phyloP scores from a whole-genome alignment of 306 rosid species.

The Ceratonia siliqua region DNA sequence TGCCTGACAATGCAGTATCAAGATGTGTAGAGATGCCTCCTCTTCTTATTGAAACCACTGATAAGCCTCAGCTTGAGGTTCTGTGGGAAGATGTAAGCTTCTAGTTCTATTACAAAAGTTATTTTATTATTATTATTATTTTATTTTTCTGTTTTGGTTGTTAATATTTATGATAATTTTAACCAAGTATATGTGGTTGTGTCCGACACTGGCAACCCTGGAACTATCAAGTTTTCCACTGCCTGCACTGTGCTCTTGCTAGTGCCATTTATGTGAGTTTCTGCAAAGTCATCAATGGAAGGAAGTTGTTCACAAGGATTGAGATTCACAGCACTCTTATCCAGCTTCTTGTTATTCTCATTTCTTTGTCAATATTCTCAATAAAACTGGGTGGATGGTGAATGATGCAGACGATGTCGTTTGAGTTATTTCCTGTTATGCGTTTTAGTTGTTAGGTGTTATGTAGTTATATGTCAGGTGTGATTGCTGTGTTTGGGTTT shows the following conservation, averaged over 20 bases:
- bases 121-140: constrained; percentile 22
- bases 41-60: constrained; percentile 40
- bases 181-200: not conserved
- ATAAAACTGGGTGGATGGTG: not conserved
- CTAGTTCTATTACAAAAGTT: not conserved
- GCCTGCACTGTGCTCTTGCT: constrained; percentile 24
- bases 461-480: no score
- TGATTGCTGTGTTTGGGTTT: no score
- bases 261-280: not conserved
- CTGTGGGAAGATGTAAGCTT: constrained; percentile 53
- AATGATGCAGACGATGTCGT: no score
- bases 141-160: not conserved
- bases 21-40: constrained; percentile 42
- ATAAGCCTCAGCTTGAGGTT: constrained; percentile 39
- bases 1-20: constrained; percentile 43
- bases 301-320: constrained; percentile 22
- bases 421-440: no score
- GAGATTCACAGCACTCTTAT: constrained; percentile 4
- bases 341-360: constrained; percentile 12
- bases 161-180: constrained; percentile 10
- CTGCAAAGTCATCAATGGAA: not conserved
- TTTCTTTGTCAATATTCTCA: constrained; percentile 12
- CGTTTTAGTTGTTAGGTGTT: no score
- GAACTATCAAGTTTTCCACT: not conserved
- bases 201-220: constrained; percentile 10